A percentile compares a stretch with the other conserved stretches of the same genome.
Evolutionary conservation across 2,329 filamentous ascomycete genomes (phyloP).

Genomic region (Paecilomyces sp.): DNA sequence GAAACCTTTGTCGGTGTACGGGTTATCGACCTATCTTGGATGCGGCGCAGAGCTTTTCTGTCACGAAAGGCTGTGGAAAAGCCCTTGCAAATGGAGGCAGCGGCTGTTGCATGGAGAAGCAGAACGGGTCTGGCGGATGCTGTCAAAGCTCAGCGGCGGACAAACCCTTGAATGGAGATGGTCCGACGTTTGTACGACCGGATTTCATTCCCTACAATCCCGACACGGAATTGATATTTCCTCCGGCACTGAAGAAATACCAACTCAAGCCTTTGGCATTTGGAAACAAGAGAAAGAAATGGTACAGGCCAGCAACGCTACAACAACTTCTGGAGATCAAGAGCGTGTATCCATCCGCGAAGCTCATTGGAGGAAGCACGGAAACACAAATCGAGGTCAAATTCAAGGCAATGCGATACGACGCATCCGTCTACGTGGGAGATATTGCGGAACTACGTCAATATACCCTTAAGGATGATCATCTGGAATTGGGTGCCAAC

Average conservation of each 20-base stretch:
- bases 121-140: slow-evolving; percentile 53
- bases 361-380: slow-evolving; percentile 91
- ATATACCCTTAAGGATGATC: slow-evolving; percentile 69
- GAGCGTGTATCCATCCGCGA: slow-evolving; percentile 72
- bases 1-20: slow-evolving; percentile 91
- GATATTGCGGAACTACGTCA: slow-evolving; percentile 86
- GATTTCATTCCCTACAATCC: slow-evolving; percentile 92
- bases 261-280: slow-evolving; percentile 75
- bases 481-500: slow-evolving; percentile 89
- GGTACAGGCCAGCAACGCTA: slow-evolving; percentile 84
- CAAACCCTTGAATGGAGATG: slow-evolving; percentile 26
- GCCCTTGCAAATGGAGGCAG: slow-evolving; percentile 51
- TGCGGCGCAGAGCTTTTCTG: slow-evolving; percentile 76
- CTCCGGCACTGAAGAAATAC: slow-evolving; percentile 74
- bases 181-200: slow-evolving; percentile 68
- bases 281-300: slow-evolving; percentile 89
- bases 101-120: slow-evolving; percentile 67
- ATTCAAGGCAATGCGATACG: slow-evolving; percentile 91
- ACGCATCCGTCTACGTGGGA: slow-evolving; percentile 82
- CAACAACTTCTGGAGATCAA: slow-evolving; percentile 90
- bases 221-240: slow-evolving; percentile 92
- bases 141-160: slow-evolving; percentile 55
- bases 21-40: slow-evolving; percentile 92
- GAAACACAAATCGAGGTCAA: slow-evolving; percentile 98
- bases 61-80: slow-evolving; percentile 50